These are phyloP conservation scores for Exutisphaerella laricina DNA, from an alignment of 2,329 filamentous ascomycete genomes.

Conservation along the genomic window DNA sequence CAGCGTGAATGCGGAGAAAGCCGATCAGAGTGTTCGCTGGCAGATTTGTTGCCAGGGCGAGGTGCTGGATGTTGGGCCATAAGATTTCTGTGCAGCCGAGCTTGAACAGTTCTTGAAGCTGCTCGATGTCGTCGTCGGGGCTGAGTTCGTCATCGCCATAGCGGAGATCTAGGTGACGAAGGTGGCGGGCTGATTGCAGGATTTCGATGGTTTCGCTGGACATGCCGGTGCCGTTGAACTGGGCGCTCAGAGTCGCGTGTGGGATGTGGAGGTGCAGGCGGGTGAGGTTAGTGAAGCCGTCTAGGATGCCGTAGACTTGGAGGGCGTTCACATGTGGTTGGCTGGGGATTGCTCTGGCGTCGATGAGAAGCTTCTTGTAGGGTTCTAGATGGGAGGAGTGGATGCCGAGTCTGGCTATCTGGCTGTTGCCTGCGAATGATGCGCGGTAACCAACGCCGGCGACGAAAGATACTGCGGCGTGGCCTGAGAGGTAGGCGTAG, in stretches of 20 bases:
- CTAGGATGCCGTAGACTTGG: conserved; percentile 6
- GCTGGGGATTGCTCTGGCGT: background rate
- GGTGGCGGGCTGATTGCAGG: conserved; percentile 6
- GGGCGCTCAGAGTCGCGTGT: conserved; percentile 10
- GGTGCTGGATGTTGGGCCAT: conserved; percentile 14
- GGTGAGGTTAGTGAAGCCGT: conserved; percentile 12
- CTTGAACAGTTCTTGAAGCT: conserved; percentile 11
- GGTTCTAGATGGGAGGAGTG: conserved; percentile 14
- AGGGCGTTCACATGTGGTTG: background rate
- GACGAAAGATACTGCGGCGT: conserved; percentile 16
- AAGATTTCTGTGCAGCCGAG: conserved; percentile 10
- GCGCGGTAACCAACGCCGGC: conserved; percentile 18
- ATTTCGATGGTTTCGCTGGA: conserved; percentile 14
- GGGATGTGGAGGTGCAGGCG: conserved; percentile 13
- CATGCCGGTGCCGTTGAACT: conserved; percentile 3
- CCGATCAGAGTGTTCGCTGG: conserved; percentile 17
- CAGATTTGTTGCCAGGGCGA: conserved; percentile 14
- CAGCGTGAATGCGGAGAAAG: conserved; percentile 17
- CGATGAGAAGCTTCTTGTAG: conserved; percentile 2
- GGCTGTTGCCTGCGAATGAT: conserved; percentile 14
- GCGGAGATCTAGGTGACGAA: conserved; percentile 15
- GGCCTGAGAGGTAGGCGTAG: conserved; percentile 8
- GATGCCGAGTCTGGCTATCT: conserved; percentile 11
- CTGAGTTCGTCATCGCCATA: conserved; percentile 17
- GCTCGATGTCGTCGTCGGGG: conserved; percentile 12